Evolutionary conservation across 163 green algal species (phyloP).

Genomic region (Smithsoniella earleae): DNA sequence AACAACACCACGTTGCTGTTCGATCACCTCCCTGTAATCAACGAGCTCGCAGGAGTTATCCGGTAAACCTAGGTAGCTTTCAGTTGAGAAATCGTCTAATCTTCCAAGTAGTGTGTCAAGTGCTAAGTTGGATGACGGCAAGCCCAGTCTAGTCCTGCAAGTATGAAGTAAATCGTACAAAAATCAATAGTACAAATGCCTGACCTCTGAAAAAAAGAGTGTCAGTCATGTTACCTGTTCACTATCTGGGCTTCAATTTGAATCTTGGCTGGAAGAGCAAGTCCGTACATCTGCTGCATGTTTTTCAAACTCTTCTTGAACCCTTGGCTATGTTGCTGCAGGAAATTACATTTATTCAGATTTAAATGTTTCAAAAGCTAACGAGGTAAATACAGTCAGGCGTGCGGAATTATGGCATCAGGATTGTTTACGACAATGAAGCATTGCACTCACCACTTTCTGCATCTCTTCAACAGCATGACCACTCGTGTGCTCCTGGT

Average conservation of each 20-base stretch:
- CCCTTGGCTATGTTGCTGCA: slow-evolving; percentile 4
- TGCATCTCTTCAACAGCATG: neutral
- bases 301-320: neutral
- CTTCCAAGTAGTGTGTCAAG: slow-evolving; percentile 3
- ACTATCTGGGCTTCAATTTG: slow-evolving; percentile 29
- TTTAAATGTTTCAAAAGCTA: neutral
- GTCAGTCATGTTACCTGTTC: neutral
- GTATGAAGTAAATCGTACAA: no score
- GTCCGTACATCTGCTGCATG: slow-evolving; percentile 12
- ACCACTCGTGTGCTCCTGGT: neutral
- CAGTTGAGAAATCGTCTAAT: slow-evolving; percentile 22
- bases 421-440: neutral
- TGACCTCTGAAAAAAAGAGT: neutral
- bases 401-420: neutral
- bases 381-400: no score
- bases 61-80: slow-evolving; percentile 16
- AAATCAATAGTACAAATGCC: neutral
- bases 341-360: neutral
- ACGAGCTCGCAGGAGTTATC: neutral
- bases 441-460: neutral
- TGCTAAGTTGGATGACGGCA: slow-evolving; percentile 7
- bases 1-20: slow-evolving; percentile 10
- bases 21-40: slow-evolving; percentile 11
- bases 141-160: slow-evolving; percentile 11
- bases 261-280: slow-evolving; percentile 8